Conservation (phyloP, 1,284 basidiomycete genomes). For the Tylopilus sp. region DNA sequence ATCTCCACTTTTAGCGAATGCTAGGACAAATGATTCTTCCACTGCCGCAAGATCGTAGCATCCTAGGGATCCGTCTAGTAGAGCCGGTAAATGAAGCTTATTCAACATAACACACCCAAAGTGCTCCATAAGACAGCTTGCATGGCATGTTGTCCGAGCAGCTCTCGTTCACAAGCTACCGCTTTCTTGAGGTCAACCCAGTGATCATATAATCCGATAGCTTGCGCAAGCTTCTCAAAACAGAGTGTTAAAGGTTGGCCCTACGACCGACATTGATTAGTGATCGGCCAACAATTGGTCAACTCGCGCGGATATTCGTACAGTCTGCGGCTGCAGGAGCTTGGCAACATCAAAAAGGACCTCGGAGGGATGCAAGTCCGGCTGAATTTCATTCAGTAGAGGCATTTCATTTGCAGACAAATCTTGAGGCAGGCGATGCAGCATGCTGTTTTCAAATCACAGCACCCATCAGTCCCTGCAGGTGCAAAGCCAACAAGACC, state of each 20-base stretch:
- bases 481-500: constrained; percentile 27
- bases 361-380: constrained; percentile 72
- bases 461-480: constrained; percentile 13
- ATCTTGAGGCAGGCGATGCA: constrained; percentile 60
- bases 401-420: constrained; percentile 43
- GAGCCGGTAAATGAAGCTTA: neutral
- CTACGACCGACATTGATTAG: constrained; percentile 39
- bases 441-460: constrained; percentile 45
- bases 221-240: constrained; percentile 67
- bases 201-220: constrained; percentile 66
- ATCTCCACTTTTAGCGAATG: constrained; percentile 58
- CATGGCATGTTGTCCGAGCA: constrained; percentile 70
- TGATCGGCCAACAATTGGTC: neutral
- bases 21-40: constrained; percentile 67
- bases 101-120: constrained; percentile 46
- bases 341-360: constrained; percentile 61
- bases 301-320: constrained; percentile 13
- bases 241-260: constrained; percentile 70
- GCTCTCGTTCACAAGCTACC: constrained; percentile 52
- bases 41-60: constrained; percentile 61
- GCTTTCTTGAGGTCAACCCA: constrained; percentile 60
- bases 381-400: constrained; percentile 70
- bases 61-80: constrained; percentile 43
- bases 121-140: constrained; percentile 71
- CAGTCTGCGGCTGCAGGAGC: constrained; percentile 34